Conservation (phyloP, 371 early-diverging fungal genomes). For the Mortierella sp. region DNA sequence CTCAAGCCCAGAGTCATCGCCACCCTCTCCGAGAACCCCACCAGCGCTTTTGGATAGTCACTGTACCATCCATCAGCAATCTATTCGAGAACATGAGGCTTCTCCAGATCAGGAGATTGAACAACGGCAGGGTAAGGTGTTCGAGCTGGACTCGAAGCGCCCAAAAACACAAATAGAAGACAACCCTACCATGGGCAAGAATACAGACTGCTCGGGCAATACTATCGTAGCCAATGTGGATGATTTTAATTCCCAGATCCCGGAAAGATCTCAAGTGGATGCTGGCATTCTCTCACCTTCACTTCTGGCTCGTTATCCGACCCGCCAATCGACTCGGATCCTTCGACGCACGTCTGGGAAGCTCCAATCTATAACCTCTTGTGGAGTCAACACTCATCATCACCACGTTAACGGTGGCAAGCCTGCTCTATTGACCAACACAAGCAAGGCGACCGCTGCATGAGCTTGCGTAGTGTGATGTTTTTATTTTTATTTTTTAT, state of each 20-base stretch:
- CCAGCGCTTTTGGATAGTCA: conserved; percentile 23
- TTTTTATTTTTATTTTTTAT: conserved; percentile 5
- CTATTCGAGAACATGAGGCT: neutral
- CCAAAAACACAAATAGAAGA: neutral
- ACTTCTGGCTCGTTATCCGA: conserved; percentile 27
- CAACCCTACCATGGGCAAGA: neutral
- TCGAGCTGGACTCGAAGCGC: conserved; percentile 7
- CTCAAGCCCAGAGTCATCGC: conserved; percentile 41
- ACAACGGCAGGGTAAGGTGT: neutral
- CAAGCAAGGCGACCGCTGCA: conserved; percentile 5
- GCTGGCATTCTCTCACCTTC: conserved; percentile 41
- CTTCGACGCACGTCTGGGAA: conserved; percentile 16
- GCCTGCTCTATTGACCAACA: neutral
- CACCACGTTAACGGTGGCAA: neutral
- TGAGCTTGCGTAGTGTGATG: neutral
- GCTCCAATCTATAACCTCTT: conserved; percentile 2
- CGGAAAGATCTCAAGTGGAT: conserved; percentile 15
- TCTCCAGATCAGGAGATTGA: neutral
- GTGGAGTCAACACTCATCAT: conserved; percentile 11
- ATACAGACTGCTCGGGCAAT: neutral
- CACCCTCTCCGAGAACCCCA: conserved; percentile 42
- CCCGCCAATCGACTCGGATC: conserved; percentile 32
- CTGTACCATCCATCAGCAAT: neutral
- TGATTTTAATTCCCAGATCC: neutral
- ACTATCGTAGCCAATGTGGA: neutral